Conservation (phyloP, 768 basidiomycete genomes). For the Rickenella mellea region DNA sequence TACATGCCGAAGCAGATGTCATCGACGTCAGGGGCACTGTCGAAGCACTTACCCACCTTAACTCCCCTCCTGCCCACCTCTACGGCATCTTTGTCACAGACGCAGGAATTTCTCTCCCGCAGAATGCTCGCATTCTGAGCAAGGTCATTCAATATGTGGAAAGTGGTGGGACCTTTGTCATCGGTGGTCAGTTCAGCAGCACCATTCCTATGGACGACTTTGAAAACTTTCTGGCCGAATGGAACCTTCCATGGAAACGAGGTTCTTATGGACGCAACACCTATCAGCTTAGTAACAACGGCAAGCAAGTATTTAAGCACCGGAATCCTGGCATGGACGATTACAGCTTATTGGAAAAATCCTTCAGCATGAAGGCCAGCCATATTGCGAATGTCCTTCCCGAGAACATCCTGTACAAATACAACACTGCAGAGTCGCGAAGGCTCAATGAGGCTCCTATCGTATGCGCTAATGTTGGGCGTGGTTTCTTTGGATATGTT, state of each 20-base stretch:
- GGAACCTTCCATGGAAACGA: slow-evolving; percentile 26
- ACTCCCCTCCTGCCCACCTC: slow-evolving; percentile 18
- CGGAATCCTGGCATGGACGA: not conserved
- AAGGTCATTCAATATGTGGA: slow-evolving; percentile 28
- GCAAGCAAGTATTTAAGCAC: no score
- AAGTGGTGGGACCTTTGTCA: slow-evolving; percentile 26
- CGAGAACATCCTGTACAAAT: slow-evolving; percentile 25
- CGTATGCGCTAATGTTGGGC: slow-evolving; percentile 14
- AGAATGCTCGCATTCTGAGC: slow-evolving; percentile 14
- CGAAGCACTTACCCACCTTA: slow-evolving; percentile 17
- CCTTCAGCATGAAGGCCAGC: slow-evolving; percentile 35
- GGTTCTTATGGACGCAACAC: slow-evolving; percentile 32
- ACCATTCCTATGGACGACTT: slow-evolving; percentile 16
- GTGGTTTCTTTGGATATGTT: slow-evolving; percentile 25
- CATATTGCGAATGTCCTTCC: slow-evolving; percentile 22
- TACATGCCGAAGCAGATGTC: slow-evolving; percentile 16
- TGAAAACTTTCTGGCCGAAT: slow-evolving; percentile 17
- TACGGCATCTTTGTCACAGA: slow-evolving; percentile 28
- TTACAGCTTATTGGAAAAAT: not conserved
- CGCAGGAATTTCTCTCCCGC: slow-evolving; percentile 19
- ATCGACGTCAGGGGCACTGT: slow-evolving; percentile 9
- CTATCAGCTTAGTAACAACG: slow-evolving; percentile 21
- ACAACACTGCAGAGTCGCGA: slow-evolving; percentile 7
- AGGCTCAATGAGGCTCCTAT: slow-evolving; percentile 18
- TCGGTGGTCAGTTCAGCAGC: slow-evolving; percentile 25